phyloP scores from a whole-genome alignment of 2,329 filamentous ascomycete genomes.

The Sphaerostilbella broomeana region DNA sequence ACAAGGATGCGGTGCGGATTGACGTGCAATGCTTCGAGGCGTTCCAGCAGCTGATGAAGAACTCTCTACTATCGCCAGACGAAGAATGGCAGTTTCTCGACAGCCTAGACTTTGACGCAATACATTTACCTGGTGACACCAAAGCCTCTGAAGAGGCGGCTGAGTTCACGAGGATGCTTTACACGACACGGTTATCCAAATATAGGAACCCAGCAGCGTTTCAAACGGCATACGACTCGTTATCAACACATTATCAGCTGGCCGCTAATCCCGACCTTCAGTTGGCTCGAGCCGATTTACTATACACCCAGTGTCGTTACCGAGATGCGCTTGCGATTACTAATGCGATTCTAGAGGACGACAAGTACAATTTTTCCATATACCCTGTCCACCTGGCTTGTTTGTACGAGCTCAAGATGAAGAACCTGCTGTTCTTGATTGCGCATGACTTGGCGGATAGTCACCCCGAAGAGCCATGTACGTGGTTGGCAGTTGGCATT shows the following conservation, averaged over 20 bases:
- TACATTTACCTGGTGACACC: constrained; percentile 58
- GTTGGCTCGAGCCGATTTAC: constrained; percentile 79
- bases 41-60: constrained; percentile 96
- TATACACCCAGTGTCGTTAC: constrained; percentile 93
- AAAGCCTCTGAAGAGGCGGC: constrained; percentile 66
- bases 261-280: constrained; percentile 82
- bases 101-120: constrained; percentile 81
- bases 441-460: constrained; percentile 89
- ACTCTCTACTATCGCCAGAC: constrained; percentile 80
- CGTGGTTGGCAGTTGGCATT: constrained; percentile 89
- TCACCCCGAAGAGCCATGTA: constrained; percentile 82
- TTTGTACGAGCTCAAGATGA: constrained; percentile 78
- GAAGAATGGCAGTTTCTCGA: constrained; percentile 89
- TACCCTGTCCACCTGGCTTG: constrained; percentile 90
- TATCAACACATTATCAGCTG: constrained; percentile 90
- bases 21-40: constrained; percentile 98
- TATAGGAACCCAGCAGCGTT: constrained; percentile 84
- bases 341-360: constrained; percentile 69
- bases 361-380: constrained; percentile 83
- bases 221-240: constrained; percentile 76
- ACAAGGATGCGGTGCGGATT: constrained; percentile 93
- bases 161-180: constrained; percentile 91
- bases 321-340: constrained; percentile 80
- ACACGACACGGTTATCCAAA: constrained; percentile 91
- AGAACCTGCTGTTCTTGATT: constrained; percentile 83